Conservation (phyloP, 2,329 filamentous ascomycete genomes). For the Fusarium subtropicale region DNA sequence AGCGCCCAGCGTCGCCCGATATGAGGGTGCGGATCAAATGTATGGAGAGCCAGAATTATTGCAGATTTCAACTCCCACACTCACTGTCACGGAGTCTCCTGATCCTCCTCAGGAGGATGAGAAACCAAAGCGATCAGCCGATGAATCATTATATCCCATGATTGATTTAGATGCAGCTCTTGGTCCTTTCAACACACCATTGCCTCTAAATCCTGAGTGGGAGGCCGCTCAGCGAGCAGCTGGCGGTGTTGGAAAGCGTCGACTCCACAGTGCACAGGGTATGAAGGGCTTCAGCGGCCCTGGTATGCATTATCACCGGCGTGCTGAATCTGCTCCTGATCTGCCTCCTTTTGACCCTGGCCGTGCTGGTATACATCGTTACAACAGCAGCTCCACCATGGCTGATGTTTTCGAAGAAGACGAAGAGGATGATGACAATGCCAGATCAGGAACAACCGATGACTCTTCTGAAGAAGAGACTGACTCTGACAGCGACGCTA, state of each 20-base stretch:
- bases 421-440: constrained; percentile 70
- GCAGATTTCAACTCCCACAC: constrained; percentile 52
- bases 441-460: constrained; percentile 53
- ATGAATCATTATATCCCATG: constrained; percentile 79
- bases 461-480: constrained; percentile 59
- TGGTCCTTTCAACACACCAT: constrained; percentile 88
- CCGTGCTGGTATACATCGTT: constrained; percentile 68
- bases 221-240: constrained; percentile 72
- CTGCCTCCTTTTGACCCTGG: constrained; percentile 78
- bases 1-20: constrained; percentile 46
- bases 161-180: constrained; percentile 96
- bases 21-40: constrained; percentile 49
- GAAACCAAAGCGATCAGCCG: constrained; percentile 58
- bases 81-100: constrained; percentile 57
- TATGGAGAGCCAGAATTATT: constrained; percentile 43
- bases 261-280: constrained; percentile 82
- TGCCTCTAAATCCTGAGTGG: constrained; percentile 72
- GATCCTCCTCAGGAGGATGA: constrained; percentile 45
- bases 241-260: constrained; percentile 67
- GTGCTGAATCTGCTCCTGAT: constrained; percentile 84
- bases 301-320: constrained; percentile 80
- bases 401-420: constrained; percentile 90
- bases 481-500: constrained; percentile 59
- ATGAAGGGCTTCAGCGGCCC: constrained; percentile 75
- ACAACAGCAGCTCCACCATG: constrained; percentile 78